Conservation (phyloP, 352 stramenopile species). For the Aphanomyces invadans region DNA sequence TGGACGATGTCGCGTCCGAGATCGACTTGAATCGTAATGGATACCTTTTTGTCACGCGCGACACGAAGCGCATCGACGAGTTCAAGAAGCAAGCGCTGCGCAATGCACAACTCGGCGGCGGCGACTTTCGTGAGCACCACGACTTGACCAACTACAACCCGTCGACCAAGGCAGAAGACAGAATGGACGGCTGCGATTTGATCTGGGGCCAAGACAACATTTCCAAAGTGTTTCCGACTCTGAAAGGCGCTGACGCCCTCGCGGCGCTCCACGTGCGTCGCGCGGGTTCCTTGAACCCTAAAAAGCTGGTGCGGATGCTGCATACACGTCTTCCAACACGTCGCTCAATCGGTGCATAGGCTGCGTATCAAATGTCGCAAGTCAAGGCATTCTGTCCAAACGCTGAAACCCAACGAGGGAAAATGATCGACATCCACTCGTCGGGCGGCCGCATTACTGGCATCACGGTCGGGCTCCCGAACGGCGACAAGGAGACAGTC, state of each 20-base stretch:
- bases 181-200: conserved; percentile 57
- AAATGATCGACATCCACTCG: conserved; percentile 52
- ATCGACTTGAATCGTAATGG: conserved; percentile 71
- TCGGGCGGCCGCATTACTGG: conserved; percentile 43
- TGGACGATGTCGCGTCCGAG: conserved; percentile 59
- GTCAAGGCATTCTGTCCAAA: conserved; percentile 54
- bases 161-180: conserved; percentile 43
- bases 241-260: conserved; percentile 48
- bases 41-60: conserved; percentile 66
- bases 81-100: conserved; percentile 42
- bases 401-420: conserved; percentile 45
- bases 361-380: conserved; percentile 49
- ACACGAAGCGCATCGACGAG: conserved; percentile 40
- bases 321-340: too few relatives aligned
- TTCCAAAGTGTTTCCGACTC: conserved; percentile 42
- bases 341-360: background rate
- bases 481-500: conserved; percentile 48
- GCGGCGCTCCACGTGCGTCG: conserved; percentile 59
- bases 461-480: conserved; percentile 43
- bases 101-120: conserved; percentile 45
- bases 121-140: conserved; percentile 43
- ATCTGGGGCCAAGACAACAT: conserved; percentile 59
- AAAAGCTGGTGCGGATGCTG: conserved; percentile 54
- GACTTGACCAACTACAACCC: conserved; percentile 38
- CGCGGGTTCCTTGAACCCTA: conserved; percentile 59